Conservation (phyloP, 1,284 basidiomycete genomes). For the Pterulicium gracile region DNA sequence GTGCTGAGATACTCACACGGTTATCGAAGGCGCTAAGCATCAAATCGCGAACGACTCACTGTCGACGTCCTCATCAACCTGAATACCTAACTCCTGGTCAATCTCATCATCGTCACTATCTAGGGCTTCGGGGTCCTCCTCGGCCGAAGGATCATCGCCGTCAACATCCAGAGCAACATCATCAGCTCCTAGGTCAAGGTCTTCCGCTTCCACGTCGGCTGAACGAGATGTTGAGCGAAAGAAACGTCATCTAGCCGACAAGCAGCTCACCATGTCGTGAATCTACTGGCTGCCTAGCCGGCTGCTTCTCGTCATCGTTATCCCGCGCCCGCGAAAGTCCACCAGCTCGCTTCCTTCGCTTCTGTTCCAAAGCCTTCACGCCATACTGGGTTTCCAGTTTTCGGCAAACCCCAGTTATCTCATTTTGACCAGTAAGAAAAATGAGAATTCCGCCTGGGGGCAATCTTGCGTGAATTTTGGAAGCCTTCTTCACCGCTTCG, state of each 20-base stretch:
- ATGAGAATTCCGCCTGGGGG: slow-evolving; percentile 92
- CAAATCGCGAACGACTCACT: neutral
- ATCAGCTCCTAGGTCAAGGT: slow-evolving; percentile 60
- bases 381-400: slow-evolving; percentile 78
- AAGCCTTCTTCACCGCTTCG: slow-evolving; percentile 85
- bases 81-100: slow-evolving; percentile 41
- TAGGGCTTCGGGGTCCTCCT: slow-evolving; percentile 36
- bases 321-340: slow-evolving; percentile 11
- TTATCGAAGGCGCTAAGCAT: slow-evolving; percentile 8
- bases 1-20: slow-evolving; percentile 35
- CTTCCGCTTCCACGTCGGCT: slow-evolving; percentile 69
- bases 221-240: slow-evolving; percentile 13
- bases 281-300: slow-evolving; percentile 9
- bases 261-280: slow-evolving; percentile 16
- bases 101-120: slow-evolving; percentile 47
- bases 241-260: neutral
- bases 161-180: slow-evolving; percentile 39
- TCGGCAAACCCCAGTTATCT: slow-evolving; percentile 85
- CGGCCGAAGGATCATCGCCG: slow-evolving; percentile 39
- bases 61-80: slow-evolving; percentile 38
- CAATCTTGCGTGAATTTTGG: slow-evolving; percentile 88
- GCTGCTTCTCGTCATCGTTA: slow-evolving; percentile 12
- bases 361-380: slow-evolving; percentile 47
- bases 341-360: slow-evolving; percentile 25
- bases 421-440: slow-evolving; percentile 98